These are phyloP conservation scores for Cucurbita moschata DNA, from an alignment of 306 rosid species.

Conservation along the genomic window DNA sequence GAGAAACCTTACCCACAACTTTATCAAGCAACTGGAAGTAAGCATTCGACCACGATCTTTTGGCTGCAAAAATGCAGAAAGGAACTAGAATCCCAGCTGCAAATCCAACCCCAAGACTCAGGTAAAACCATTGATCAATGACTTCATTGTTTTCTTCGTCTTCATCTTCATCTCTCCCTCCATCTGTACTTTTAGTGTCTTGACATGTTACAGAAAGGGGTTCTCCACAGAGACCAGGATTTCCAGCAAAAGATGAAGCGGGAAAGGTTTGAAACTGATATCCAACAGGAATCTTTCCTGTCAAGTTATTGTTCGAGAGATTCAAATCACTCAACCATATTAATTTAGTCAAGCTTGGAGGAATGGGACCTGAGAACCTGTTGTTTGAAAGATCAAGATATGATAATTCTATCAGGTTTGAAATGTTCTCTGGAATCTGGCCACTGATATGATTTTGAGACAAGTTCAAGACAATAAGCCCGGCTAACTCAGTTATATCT, in stretches of 20 bases:
- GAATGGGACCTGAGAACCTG: slow-evolving; percentile 21
- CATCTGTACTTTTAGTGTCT: not conserved
- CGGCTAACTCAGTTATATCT: slow-evolving; percentile 22
- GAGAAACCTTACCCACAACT: slow-evolving; percentile 7
- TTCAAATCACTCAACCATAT: slow-evolving; percentile 24
- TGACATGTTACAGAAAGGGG: slow-evolving; percentile 23
- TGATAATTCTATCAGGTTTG: slow-evolving; percentile 15
- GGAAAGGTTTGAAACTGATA: slow-evolving; percentile 23
- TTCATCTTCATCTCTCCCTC: not conserved
- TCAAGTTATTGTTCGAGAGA: slow-evolving; percentile 21
- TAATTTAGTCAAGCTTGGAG: slow-evolving; percentile 19
- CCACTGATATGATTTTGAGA: slow-evolving; percentile 30
- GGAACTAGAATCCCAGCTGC: slow-evolving; percentile 25
- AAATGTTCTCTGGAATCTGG: slow-evolving; percentile 16
- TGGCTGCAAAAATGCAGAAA: slow-evolving; percentile 16
- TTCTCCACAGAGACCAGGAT: slow-evolving; percentile 26
- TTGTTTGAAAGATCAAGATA: slow-evolving; percentile 38
- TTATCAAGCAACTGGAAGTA: slow-evolving; percentile 18
- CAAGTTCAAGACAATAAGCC: slow-evolving; percentile 23
- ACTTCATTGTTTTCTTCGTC: not conserved
- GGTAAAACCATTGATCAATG: slow-evolving; percentile 27
- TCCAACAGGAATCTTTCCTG: slow-evolving; percentile 21
- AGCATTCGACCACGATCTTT: slow-evolving; percentile 22
- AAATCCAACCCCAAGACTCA: slow-evolving; percentile 38
- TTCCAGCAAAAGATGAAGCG: slow-evolving; percentile 18